Evolutionary conservation across 1,284 basidiomycete genomes (phyloP).

Genomic region (Bondarzewia mesenterica): DNA sequence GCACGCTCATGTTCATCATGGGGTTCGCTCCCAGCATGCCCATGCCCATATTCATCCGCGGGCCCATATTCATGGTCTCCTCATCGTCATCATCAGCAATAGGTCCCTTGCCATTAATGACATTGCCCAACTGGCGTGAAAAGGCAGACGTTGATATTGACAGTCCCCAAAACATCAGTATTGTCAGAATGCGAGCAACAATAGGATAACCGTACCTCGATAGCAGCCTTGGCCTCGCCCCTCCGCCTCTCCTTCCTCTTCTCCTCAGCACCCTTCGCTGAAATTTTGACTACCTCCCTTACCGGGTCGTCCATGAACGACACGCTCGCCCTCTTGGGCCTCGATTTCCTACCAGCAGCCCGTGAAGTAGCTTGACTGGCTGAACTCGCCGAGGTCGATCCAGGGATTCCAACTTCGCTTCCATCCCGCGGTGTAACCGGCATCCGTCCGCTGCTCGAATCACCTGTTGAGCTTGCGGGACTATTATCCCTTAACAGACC

Average conservation of each 20-base stretch:
- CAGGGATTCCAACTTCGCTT: slow-evolving; percentile 47
- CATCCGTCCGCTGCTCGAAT: slow-evolving; percentile 62
- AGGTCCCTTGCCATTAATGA: slow-evolving; percentile 67
- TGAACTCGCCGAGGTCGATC: slow-evolving; percentile 2
- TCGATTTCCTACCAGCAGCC: slow-evolving; percentile 17
- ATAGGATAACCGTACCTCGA: slow-evolving; percentile 48
- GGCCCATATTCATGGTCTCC: slow-evolving; percentile 26
- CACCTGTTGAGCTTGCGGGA: slow-evolving; percentile 72
- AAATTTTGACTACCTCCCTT: background rate
- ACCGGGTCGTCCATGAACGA: slow-evolving; percentile 39
- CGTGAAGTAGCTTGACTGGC: slow-evolving; percentile 6
- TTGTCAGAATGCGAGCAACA: slow-evolving; percentile 5
- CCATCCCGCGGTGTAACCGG: slow-evolving; percentile 71
- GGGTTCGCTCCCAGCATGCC: slow-evolving; percentile 15
- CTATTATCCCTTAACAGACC: slow-evolving; percentile 39
- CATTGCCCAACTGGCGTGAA: slow-evolving; percentile 59
- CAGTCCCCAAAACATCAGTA: background rate
- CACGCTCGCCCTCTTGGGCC: slow-evolving; percentile 49
- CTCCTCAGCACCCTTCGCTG: slow-evolving; percentile 31
- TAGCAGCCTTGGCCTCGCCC: slow-evolving; percentile 68
- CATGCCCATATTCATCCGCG: slow-evolving; percentile 13
- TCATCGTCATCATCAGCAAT: slow-evolving; percentile 51
- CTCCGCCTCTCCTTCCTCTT: slow-evolving; percentile 59
- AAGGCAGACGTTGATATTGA: background rate
- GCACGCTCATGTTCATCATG: slow-evolving; percentile 2